phyloP scores from a whole-genome alignment of 2,329 filamentous ascomycete genomes.

The Nemania abortiva region DNA sequence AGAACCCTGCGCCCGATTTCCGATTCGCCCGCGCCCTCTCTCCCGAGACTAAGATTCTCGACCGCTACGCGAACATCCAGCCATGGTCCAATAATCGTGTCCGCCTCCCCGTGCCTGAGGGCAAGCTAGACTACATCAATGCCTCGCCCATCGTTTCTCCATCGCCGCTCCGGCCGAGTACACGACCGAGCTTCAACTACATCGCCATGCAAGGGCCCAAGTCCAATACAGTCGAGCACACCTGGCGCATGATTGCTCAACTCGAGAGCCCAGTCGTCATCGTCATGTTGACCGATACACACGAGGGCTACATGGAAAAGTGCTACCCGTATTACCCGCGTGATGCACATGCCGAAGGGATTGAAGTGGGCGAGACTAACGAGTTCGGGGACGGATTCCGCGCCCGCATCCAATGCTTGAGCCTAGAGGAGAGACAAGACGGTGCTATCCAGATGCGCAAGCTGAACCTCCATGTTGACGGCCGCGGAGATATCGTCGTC shows the following conservation, averaged over 20 bases:
- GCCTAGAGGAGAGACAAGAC: conserved; percentile 65
- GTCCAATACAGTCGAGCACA: conserved; percentile 77
- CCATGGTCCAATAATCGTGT: conserved; percentile 91
- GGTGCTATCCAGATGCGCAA: conserved; percentile 80
- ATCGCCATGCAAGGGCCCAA: conserved; percentile 97
- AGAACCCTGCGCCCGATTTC: conserved; percentile 55
- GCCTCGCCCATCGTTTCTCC: conserved; percentile 76
- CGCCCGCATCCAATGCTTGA: conserved; percentile 76
- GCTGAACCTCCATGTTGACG: conserved; percentile 68
- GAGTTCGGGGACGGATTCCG: conserved; percentile 75
- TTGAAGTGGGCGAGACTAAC: conserved; percentile 71
- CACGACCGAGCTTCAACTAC: conserved; percentile 68
- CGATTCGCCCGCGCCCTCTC: conserved; percentile 66
- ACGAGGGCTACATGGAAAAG: conserved; percentile 82
- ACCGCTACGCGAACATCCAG: conserved; percentile 91
- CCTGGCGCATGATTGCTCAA: conserved; percentile 96
- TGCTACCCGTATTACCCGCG: conserved; percentile 90
- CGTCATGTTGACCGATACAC: conserved; percentile 92
- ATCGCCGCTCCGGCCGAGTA: conserved; percentile 55
- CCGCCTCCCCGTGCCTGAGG: conserved; percentile 80
- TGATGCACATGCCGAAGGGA: conserved; percentile 63
- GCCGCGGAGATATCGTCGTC: conserved; percentile 62
- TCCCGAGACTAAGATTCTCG: conserved; percentile 70
- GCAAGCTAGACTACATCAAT: conserved; percentile 83
- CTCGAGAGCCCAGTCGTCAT: conserved; percentile 81